Evolutionary conservation across 257 asterid genomes (phyloP), one percentile per base, ranked within the genome.

Genomic region (Solanum microdontum): DNA sequence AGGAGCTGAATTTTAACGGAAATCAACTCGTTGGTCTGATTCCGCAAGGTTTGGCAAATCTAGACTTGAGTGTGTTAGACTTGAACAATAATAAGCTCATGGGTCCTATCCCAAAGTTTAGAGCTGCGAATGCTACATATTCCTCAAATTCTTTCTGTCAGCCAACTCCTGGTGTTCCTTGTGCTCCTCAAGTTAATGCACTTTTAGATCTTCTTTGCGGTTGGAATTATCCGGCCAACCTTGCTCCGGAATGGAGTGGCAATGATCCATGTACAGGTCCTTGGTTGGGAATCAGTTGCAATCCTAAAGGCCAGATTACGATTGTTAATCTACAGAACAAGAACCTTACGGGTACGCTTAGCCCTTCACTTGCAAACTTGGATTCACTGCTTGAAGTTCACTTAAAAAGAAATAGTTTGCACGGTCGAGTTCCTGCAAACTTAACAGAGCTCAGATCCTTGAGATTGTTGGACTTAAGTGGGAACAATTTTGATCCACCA

Each of bases 41-140:
- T 69, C 98, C 98, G 5, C 77, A 89, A 14, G 85, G 93, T 68
- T 89, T 96, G 90, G 98, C 96, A 13, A 12, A 84, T 85, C 87
- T 96, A 93, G 87, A 87, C 64, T 91, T 95, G 51, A 83, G 74
- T 12, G 36, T 84, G 2, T 83, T 96, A 88, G 90, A 96, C 90
- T 90, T 96, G 93, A 95, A 93, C 87, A 95, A 96, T 84, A 96
- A 96, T 86, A 93, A 90, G 95, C 89, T 96, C 3, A 94, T 96
- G 98, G 99, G 99, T 45, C 92, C 97, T 5, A 89, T 94, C 11
- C 99, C 99, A 8, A 89, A 92, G 86, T 94, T 96, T 26, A 91
- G 88, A 88, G 86, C 96, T 73, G 89, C 66, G 55, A 90, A 88
- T 80, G 96, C 84, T 64, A 77, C 94, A 17, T 91, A 88, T 72